Base-by-base conservation (phyloP, 2,329 filamentous ascomycete species). In the Thelonectria discophora region DNA sequence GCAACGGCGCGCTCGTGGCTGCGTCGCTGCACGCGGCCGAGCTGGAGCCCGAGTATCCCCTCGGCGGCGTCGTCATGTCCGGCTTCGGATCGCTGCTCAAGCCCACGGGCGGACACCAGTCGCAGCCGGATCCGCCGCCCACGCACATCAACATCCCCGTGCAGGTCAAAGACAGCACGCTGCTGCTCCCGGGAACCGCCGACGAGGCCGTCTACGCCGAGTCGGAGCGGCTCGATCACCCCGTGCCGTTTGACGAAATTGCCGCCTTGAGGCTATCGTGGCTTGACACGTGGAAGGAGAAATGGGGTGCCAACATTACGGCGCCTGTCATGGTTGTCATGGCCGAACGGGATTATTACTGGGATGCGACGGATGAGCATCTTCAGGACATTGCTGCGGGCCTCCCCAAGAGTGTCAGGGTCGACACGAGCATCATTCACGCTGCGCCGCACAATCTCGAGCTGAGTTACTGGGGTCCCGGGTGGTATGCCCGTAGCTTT, bases 361-460 rank as follows among this genome's bases (percentile, higher is more conserved):
- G 63, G 62, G 57, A 55, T 24, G 58, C 65, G 0, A 69, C 67
- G 1, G 55, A 65, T n/a, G 67, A 68, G 9, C 67, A 69, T 43
- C 21, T 69, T 2, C 43, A 56, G 30, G 55, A 66, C 37, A 59
- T 66, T 46, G 59, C 21, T 8, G 17, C 37, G 0, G 49, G 58
- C 1, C 58, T 69, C 18, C 57, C 50, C 5, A 66, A 54, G 9
- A 69, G 63, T 8, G 27, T 45, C 5, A 55, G 67, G 20, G 42
- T 69, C 5, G 67, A 69, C 32, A 52, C 51, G n/a, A 69, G 67
- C 32, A 27, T 69, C 5, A 30, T 68, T 15, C 58, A 21, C 10
- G 53, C 47, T 5, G 67, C 67, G 2, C 67, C 67, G 5, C 67
- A 69, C 48, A 65, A 65, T n/a, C 55, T 68, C 8, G 67, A 69